Evolutionary conservation across 2,329 filamentous ascomycete genomes (phyloP).

Genomic region (Xylaria digitata): DNA sequence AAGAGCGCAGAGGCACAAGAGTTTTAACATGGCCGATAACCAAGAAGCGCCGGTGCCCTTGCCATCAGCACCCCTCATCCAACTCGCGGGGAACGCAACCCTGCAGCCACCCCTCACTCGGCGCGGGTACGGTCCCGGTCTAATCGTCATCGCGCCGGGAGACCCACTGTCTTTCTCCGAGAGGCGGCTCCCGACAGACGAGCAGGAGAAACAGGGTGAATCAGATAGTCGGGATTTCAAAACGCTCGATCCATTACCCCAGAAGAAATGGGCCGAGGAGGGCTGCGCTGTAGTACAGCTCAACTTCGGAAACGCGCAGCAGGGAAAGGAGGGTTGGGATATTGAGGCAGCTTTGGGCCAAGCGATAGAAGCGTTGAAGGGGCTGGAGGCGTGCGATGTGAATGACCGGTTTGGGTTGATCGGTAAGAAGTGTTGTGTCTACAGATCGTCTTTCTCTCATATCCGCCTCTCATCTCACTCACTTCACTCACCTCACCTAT

Average conservation of each 20-base stretch:
- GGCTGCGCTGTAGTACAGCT: constrained; percentile 72
- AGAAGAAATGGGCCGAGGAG: constrained; percentile 78
- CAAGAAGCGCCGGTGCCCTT: constrained; percentile 30
- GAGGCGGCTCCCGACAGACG: constrained; percentile 28
- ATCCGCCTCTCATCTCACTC: too few species aligned
- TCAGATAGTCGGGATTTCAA: constrained; percentile 17
- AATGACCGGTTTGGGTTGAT: constrained; percentile 55
- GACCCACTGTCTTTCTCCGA: constrained; percentile 34
- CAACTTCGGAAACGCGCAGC: constrained; percentile 43
- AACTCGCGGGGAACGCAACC: constrained; percentile 29
- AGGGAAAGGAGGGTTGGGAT: constrained; percentile 25
- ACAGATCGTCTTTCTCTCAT: neutral
- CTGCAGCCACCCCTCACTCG: constrained; percentile 51
- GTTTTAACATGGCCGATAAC: constrained; percentile 14
- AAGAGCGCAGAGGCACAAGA: neutral
- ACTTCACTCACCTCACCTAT: neutral
- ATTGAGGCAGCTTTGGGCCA: constrained; percentile 22
- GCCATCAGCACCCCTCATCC: constrained; percentile 33
- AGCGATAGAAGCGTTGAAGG: constrained; percentile 38
- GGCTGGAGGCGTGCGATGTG: constrained; percentile 49
- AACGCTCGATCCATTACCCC: constrained; percentile 62
- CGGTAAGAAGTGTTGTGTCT: constrained; percentile 43
- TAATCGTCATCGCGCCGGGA: constrained; percentile 49
- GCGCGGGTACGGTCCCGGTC: constrained; percentile 53
- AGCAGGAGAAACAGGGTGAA: neutral